Base-by-base conservation (phyloP, 2,329 filamentous ascomycete genomes). In the Diplodia intermedia region DNA sequence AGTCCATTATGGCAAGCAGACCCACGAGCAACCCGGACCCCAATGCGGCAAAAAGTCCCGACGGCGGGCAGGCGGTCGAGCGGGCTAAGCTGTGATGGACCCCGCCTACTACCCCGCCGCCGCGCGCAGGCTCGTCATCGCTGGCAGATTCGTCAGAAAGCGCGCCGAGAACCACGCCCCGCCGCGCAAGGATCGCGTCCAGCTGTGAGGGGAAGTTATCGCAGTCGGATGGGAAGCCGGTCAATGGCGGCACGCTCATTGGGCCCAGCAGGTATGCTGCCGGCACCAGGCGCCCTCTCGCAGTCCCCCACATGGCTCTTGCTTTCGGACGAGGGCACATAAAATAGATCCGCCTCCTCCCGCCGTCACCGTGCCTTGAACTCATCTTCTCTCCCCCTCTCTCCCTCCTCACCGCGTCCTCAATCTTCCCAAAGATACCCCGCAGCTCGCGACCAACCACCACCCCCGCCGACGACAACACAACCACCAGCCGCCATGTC, bases 401-500 rank as follows among this genome's bases (percentile, higher is more conserved):
- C 29, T 47, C 33, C n/a, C 31, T 40, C 20, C 38, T 14, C n/a
- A 43, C 29, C 23, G 11, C 31, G 36, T 31, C 40, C n/a, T 43
- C 29, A 33, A 14, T 38, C 55, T 4, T 54, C 26, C 50, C 36
- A 31, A 65, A 57, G 26, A 49, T 62, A 62, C 57, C 57, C 57
- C 57, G 57, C 57, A 62, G 57, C n/a, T 43, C 57, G 40, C 57
- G 15, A 33, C 26, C 29, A 9, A 20, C 31, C 31, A 29, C 18
- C 36, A 52, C 65, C 26, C 29, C 38, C 29, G 38, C 65, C 53
- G 26, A 18, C 38, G 68, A 33, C 63, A n/a, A 26, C 23, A 18
- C 56, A 38, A 14, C 31, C 31, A 38, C 38, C 18, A 47, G 26
- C 40, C 69, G 82, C 68, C 47, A 87, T 87, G 85, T 75, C 81